Base-by-base conservation (phyloP, 306 rosid species). In the Cucurbita moschata region DNA sequence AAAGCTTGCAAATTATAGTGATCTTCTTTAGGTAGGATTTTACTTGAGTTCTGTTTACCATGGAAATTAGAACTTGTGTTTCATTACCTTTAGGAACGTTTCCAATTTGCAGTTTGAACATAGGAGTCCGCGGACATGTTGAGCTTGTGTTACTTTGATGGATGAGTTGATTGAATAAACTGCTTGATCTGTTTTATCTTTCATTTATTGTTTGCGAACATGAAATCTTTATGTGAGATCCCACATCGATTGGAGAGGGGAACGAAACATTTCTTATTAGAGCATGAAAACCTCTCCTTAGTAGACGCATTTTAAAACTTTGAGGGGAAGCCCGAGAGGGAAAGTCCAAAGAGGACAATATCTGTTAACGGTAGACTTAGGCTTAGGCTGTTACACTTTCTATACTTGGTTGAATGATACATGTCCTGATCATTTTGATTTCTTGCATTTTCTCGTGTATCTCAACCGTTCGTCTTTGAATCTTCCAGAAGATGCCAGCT, bases 401-500 rank as follows among this genome's bases (percentile, higher is more conserved):
- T 30, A 30, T 30, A 78, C 7, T 72, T 79, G 53, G 71, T 82
- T 79, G 68, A 69, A 63, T 63, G 68, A 81, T 77, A 60, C 76
- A 30, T 49, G 19, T 46, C n/a, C 35, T 51, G 23, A 61, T 47
- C 40, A 23, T 58, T 50, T 54, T 3, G 46, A 14, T 66, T 62
- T 18, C 53, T 12, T 71, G 37, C 35, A 19, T 18, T 73, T 65
- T 63, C 65, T 50, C 76, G 71, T 84, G 90, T 80, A 60, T 71
- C 47, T 78, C 6, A 43, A 54, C 74, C 23, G 35, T 75, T 38
- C 82, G 81, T 26, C 40, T 71, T 72, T 64, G 72, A 58, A 79
- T 80, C 73, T 71, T 7, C 77, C 87, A 92, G 96, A 92, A 86
- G 82, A 92, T 92, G 98, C 98, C 98, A 72, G 86, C 91, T n/a